Evolutionary conservation across 163 green algal genomes (phyloP), one percentile per base, ranked within the genome.

Genomic region (Coccomyxa subellipsoidea): DNA sequence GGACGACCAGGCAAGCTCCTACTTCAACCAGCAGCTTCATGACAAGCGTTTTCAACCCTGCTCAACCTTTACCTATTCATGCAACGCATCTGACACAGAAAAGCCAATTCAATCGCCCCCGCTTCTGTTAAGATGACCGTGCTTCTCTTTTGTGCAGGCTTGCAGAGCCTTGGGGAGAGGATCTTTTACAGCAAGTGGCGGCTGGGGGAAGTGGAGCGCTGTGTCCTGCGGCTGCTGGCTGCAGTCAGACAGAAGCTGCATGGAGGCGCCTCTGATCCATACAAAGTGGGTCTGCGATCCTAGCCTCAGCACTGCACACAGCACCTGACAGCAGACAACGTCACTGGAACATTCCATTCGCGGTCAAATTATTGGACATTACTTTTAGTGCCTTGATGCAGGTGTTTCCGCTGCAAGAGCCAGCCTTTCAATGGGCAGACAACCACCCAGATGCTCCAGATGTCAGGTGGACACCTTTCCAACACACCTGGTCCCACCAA

Each of bases 391-490:
- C 18, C 70, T 77, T 77, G 70, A 18, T 39, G 70, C 38, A 80
- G 76, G 38, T 80, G 3, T 80, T 80, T 27, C 37, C 76, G 29
- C 39, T 59, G 36, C 76, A 80, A 39, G 38, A 80, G 4, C 37
- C 76, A 38, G 76, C 76, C 18, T 80, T 80, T 34, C 15, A 36
- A 27, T 80, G 76, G 76, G 76, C 76, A 31, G 76, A 80, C 76
- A 34, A 35, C 47, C 47, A 59, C 47, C 47, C 47, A 8, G 3
- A 78, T 23, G 23, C 27, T 78, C 25, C 72, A 79, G 32, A n/a
- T 15, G 72, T 32, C 29, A 32, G 72, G n/a, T 39, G 35, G n/a
- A 6, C n/a, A 79, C 15, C 6, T 79, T 9, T 36, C 15, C n/a
- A 15, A 36, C 72, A n/a, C n/a, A n/a, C n/a, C n/a, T n/a, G n/a